Conservation (phyloP, 2,329 filamentous ascomycete species). For the Phyllosticta citriasiana region DNA sequence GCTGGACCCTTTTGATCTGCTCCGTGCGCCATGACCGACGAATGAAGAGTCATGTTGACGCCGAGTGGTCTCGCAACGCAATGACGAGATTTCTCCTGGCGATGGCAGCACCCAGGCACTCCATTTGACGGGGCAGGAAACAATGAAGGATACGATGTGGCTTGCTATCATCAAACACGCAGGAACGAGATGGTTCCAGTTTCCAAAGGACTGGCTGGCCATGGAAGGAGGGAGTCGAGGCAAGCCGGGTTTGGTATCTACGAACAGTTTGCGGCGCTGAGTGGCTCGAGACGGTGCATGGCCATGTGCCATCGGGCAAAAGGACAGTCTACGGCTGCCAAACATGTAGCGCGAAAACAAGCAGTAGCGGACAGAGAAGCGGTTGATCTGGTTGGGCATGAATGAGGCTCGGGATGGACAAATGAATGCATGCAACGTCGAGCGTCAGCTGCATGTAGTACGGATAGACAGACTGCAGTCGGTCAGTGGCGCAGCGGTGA, state of each 20-base stretch:
- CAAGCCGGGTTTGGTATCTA: neutral
- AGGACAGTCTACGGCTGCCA: neutral
- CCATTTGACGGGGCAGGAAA: neutral
- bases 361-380: neutral
- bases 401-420: neutral
- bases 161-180: neutral
- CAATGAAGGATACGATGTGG: neutral
- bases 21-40: neutral
- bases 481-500: neutral
- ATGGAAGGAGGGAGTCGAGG: neutral
- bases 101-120: conserved; percentile 1
- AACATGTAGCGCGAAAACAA: neutral
- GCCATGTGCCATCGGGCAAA: neutral
- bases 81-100: conserved; percentile 6
- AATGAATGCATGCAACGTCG: neutral
- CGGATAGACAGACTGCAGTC: neutral
- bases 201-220: neutral
- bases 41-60: neutral
- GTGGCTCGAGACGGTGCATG: neutral
- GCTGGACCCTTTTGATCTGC: neutral
- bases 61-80: neutral
- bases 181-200: neutral
- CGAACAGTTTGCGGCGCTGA: neutral
- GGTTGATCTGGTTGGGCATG: neutral
- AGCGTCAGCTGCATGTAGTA: neutral